A percentile compares a stretch with the other conserved stretches of the same genome.
Evolutionary conservation across 1,284 basidiomycete genomes (phyloP).

Genomic region (Tilletia horrida): DNA sequence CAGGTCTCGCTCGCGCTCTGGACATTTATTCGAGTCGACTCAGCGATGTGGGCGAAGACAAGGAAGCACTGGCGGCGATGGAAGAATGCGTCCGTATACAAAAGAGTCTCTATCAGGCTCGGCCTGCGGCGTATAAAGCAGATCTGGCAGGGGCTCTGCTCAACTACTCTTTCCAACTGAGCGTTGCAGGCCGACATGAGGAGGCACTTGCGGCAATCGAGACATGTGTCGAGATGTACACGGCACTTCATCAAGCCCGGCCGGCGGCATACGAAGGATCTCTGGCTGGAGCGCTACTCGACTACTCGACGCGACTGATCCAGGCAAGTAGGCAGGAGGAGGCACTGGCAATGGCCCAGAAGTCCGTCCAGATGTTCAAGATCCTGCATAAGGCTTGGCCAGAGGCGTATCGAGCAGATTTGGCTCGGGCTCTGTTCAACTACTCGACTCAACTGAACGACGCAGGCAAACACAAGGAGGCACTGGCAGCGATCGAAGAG

Average conservation of each 20-base stretch:
- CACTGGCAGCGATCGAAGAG: not conserved
- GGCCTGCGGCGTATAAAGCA: not conserved
- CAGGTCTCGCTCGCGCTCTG: not conserved
- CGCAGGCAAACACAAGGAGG: not conserved
- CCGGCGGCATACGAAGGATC: not conserved
- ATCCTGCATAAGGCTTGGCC: not conserved
- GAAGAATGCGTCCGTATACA: not conserved
- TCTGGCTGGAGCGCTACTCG: not conserved
- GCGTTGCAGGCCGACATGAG: not conserved
- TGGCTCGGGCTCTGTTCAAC: not conserved
- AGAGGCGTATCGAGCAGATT: not conserved
- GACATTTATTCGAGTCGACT: not conserved
- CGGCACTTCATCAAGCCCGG: not conserved
- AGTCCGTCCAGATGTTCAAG: not conserved
- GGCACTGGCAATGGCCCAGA: not conserved
- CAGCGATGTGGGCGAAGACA: not conserved
- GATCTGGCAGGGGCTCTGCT: not conserved
- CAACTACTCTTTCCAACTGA: not conserved
- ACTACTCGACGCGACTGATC: not conserved
- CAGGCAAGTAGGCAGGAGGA: not conserved
- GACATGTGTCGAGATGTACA: not conserved
- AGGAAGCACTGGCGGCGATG: not conserved
- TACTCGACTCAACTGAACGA: not conserved
- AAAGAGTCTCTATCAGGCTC: not conserved
- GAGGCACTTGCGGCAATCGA: not conserved